Percentiles rank a stretch among this genome's conserved stretches.
phyloP scores from a whole-genome alignment of 257 asterid species.

The Buddleja alternifolia region DNA sequence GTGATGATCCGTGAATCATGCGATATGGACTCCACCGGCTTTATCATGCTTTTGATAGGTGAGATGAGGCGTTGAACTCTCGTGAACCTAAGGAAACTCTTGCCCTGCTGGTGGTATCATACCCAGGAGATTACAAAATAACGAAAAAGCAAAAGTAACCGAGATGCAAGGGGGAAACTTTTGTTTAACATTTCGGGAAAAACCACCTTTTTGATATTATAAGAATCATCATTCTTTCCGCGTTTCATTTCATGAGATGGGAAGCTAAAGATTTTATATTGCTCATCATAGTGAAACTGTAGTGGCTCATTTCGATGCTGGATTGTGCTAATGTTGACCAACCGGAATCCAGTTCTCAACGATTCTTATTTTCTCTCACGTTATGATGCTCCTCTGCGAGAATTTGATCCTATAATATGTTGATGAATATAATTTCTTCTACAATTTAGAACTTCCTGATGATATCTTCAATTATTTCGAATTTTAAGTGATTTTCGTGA shows the following conservation, averaged over 20 bases:
- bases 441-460: background rate
- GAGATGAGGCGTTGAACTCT: too few species aligned
- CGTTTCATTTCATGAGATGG: background rate
- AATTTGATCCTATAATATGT: constrained; percentile 6
- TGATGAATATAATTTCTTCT: background rate
- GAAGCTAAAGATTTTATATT: background rate
- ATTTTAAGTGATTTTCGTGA: background rate
- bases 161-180: too few species aligned
- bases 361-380: background rate
- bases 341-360: background rate
- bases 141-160: too few species aligned
- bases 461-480: background rate
- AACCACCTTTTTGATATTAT: too few species aligned
- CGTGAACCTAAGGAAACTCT: too few species aligned
- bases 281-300: background rate
- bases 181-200: too few species aligned
- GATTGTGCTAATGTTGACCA: background rate
- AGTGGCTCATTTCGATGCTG: background rate
- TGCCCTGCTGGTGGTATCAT: too few species aligned
- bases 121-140: too few species aligned
- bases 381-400: background rate
- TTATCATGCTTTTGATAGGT: too few species aligned
- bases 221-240: too few species aligned
- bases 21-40: too few species aligned
- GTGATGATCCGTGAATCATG: too few species aligned